Conservation (phyloP, 1,284 basidiomycete species). For the Malassezia slooffiae region DNA sequence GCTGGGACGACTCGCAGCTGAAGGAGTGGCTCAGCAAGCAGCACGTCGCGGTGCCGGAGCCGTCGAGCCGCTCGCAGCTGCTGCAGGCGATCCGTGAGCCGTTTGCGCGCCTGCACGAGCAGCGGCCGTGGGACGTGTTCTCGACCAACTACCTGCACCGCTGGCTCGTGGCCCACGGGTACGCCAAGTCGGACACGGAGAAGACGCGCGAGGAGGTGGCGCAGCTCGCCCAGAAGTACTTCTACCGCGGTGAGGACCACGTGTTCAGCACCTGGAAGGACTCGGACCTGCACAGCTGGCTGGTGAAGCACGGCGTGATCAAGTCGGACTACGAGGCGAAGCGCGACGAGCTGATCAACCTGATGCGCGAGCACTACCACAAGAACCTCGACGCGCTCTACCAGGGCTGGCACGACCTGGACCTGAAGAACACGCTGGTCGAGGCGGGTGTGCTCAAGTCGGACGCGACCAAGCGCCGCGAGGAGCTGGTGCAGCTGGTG, state of each 20-base stretch:
- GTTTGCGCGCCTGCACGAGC: conserved; percentile 13
- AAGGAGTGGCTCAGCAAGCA: conserved; percentile 28
- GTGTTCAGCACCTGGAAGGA: conserved; percentile 41
- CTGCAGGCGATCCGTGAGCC: conserved; percentile 25
- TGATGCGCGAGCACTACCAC: conserved; percentile 31
- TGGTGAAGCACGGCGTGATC: conserved; percentile 32
- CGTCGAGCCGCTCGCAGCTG: conserved; percentile 33
- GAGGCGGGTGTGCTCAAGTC: conserved; percentile 30
- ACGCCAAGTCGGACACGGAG: conserved; percentile 26
- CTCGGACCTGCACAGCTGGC: conserved; percentile 32
- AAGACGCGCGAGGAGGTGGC: conserved; percentile 39
- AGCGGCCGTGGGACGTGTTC: conserved; percentile 33
- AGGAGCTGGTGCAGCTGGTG: conserved; percentile 32
- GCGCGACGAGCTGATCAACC: conserved; percentile 29
- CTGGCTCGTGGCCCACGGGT: conserved; percentile 41
- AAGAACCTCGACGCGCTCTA: conserved; percentile 23
- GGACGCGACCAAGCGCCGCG: conserved; percentile 29
- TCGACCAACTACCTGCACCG: conserved; percentile 41
- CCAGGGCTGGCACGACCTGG: conserved; percentile 36
- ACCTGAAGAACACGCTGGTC: conserved; percentile 34
- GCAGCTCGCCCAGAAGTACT: conserved; percentile 34
- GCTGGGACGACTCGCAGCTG: conserved; percentile 37
- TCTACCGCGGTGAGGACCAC: conserved; percentile 28
- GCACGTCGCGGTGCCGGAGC: conserved; percentile 31
- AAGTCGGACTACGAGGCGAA: conserved; percentile 31